These are phyloP conservation scores for Diaporthe sp. DNA, from an alignment of 2,329 filamentous ascomycete species.

Conservation along the genomic window DNA sequence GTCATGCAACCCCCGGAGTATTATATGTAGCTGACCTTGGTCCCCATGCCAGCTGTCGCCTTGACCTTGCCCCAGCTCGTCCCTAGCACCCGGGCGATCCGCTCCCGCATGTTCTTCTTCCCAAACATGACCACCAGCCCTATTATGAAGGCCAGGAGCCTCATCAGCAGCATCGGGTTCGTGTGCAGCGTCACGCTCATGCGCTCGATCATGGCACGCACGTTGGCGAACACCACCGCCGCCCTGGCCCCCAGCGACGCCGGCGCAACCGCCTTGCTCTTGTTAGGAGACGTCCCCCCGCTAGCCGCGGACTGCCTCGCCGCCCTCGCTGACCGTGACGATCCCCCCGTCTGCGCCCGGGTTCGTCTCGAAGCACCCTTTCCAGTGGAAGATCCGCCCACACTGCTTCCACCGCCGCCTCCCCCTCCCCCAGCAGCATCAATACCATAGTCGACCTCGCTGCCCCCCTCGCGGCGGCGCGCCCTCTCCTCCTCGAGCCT, in stretches of 20 bases:
- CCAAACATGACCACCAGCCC: conserved; percentile 83
- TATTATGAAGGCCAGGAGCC: conserved; percentile 82
- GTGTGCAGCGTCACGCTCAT: conserved; percentile 63
- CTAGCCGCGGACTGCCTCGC: conserved; percentile 34
- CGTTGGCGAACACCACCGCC: conserved; percentile 63
- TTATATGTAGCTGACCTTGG: conserved; percentile 97
- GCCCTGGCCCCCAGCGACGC: conserved; percentile 62
- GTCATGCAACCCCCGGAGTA: conserved; percentile 19
- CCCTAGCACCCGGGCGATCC: conserved; percentile 76
- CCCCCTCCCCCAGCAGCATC: conserved; percentile 60
- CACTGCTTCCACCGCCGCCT: conserved; percentile 43
- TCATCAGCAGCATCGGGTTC: conserved; percentile 69
- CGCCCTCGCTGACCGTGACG: conserved; percentile 30
- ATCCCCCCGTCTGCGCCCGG: conserved; percentile 4
- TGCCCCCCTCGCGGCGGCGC: conserved; percentile 57
- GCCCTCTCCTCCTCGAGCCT: conserved; percentile 67
- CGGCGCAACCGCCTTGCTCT: conserved; percentile 49
- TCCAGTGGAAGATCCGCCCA: conserved; percentile 50
- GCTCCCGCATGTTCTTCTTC: conserved; percentile 79
- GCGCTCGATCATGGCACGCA: conserved; percentile 64
- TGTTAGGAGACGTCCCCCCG: conserved; percentile 37
- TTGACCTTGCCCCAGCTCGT: conserved; percentile 84
- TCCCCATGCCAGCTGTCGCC: conserved; percentile 92
- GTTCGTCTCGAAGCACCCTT: conserved; percentile 22
- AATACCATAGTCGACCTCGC: conserved; percentile 78